Evolutionary conservation across 495 filamentous ascomycete genomes (phyloP), one percentile per base, ranked within the genome.

Genomic region (Penicillium goetzii): DNA sequence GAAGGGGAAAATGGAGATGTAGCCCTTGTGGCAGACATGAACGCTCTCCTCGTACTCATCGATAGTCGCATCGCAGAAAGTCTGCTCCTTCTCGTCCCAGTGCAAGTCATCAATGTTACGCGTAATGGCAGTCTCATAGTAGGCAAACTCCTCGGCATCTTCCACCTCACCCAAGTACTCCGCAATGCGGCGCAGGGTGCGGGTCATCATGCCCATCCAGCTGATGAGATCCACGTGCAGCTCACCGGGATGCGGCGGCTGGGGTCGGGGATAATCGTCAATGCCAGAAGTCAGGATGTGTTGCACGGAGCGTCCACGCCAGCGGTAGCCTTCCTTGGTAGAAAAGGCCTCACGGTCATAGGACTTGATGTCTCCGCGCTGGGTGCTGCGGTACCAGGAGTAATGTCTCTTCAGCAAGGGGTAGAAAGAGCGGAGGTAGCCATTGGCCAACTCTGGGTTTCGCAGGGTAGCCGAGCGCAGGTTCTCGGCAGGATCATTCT

Each of bases 181-280:
- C 4, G 92, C 93, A 69, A 97, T 89, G 65, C 90, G 89, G 60
- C 86, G 84, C 53, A 99, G 83, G 28, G 88, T 86, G 56, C 89
- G 84, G 33, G 92, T 90, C 91, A 96, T 96, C 84, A 96, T 87
- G 40, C 94, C 96, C 83, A 99, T 89, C 95, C 95, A 99, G 51
- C 90, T 93, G 66, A 98, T 89, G 30, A 97, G 82, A 78, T 99
- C 95, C 41, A 94, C 89, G 74, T 99, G 94, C 63, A 99, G 84
- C 84, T 99, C 95, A 70, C 93, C 96, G 2, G 95, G 95, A 75
- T 99, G 95, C n/a, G 95, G 95, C 9, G 95, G 95, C 69, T 96
- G 93, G 25, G 96, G 83, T 43, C 95, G 88, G 50, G 95, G 95
- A 73, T 98, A 98, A 76, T 99, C 95, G 70, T 99, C 95, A 11